Base-by-base conservation (phyloP, 148 eudicot genomes). In the Spergularia marina region DNA sequence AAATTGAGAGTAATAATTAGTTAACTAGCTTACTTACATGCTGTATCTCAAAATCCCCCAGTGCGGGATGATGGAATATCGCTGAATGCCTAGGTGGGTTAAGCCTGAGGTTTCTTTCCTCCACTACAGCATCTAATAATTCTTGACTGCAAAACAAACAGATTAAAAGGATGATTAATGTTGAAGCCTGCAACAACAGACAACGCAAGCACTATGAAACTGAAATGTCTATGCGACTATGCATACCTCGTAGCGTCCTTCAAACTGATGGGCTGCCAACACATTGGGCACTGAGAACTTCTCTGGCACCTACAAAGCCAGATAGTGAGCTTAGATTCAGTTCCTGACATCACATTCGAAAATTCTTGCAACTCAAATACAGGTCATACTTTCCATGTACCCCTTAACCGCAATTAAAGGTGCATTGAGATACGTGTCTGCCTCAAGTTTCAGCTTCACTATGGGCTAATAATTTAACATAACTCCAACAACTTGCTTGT, bases 221-320 rank as follows among this genome's bases (percentile, higher is more conserved):
- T 68, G 12, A 39, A 71, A 51, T 54, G 71, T 68, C 12, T 49
- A 59, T 12, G 55, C 81, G 71, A 69, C 12, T 49, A 65, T 12
- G 55, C 81, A 77, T 53, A 74, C 64, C 98, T 85, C 81, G 85
- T 83, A 66, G 97, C 87, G 71, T 94, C 98, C 85, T 94, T 94
- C 85, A 94, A 62, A 82, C 90, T 89, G 85, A 94, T 87, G 53
- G 96, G 80, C 79, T 91, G 98, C 97, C 97, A 94, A 73, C 98
- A 94, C 98, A 94, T 94, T 10, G 98, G 98, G 79, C 98, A 94
- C 78, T 94, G 93, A 57, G 98, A 89, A 82, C 98, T 94, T 85
- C 98, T 90, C 82, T 94, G 97, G 80, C 98, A 94, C 98, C 98
- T 94, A 80, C 53, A 76, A 81, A 71, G n/a, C 36, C 34, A 62